Base-by-base conservation (phyloP, 2,329 filamentous ascomycete species). In the Trichoderma citrinoviride region DNA sequence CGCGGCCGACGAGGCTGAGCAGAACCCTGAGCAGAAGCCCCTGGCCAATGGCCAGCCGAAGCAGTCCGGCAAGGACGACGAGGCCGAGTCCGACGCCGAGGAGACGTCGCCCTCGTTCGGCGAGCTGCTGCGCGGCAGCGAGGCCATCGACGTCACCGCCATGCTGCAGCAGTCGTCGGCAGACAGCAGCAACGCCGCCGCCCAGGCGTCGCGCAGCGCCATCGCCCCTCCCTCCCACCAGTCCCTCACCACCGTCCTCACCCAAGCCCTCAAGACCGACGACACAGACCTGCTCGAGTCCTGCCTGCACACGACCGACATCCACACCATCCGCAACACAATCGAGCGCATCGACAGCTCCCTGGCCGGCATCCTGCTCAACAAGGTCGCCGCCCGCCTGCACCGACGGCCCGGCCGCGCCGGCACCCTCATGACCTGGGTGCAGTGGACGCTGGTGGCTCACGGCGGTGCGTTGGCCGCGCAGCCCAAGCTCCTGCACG, bases 401-500 rank as follows among this genome's bases (percentile, higher is more conserved):
- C 90, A 97, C 77, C 87, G 90, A 69, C 87, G 92, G 50, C 95
- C 95, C 1, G 95, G 94, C 3, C 87, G 95, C 62, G 94, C 95
- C 15, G 93, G 93, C 58, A 91, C 89, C 73, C 85, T 99, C 37
- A 93, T 97, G 85, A 87, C 90, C 17, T 99, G 95, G 93, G 90
- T 98, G 49, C 93, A 97, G 78, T 97, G 93, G 92, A 94, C 92
- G 1, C 85, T 97, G 62, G 87, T 97, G 40, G 89, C 91, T 1
- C 95, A 99, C 74, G 95, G 95, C 69, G 95, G 94, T 69, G 93
- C 93, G 61, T 83, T 99, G 57, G 92, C 93, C 12, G 90, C 90
- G 37, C 92, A 96, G 75, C 87, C 91, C n/a, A 90, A 93, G 68
- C 83, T 97, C 43, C 84, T 95, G 70, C 88, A 89, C 73, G 89